Conservation (phyloP, 257 asterid species). For the Eustoma russellianum region DNA sequence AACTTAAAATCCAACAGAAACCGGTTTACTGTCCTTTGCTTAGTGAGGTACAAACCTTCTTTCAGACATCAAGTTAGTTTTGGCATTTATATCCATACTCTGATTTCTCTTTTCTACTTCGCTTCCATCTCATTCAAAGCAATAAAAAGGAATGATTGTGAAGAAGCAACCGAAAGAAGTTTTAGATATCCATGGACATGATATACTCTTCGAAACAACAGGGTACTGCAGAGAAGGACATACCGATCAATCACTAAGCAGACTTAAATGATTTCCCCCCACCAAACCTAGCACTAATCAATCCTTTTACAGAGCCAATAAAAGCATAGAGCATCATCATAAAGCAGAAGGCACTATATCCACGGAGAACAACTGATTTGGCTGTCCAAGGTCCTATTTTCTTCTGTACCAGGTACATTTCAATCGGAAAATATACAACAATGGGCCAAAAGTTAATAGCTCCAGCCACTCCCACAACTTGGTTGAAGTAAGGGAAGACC, state of each 20-base stretch:
- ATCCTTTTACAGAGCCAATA: slow-evolving; percentile 61
- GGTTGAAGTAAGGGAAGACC: slow-evolving; percentile 68
- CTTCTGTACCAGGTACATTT: slow-evolving; percentile 68
- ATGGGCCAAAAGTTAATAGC: slow-evolving; percentile 74
- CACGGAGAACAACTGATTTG: slow-evolving; percentile 34
- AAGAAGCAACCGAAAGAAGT: neutral
- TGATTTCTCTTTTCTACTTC: too few relatives aligned
- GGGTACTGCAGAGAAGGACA: too few relatives aligned
- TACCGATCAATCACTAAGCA: too few relatives aligned
- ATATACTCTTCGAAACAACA: too few relatives aligned
- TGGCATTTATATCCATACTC: too few relatives aligned
- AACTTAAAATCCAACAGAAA: too few relatives aligned
- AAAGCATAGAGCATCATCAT: slow-evolving; percentile 52
- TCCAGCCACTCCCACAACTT: slow-evolving; percentile 69
- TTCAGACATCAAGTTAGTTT: too few relatives aligned
- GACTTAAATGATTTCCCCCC: slow-evolving; percentile 3
- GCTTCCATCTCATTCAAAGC: too few relatives aligned
- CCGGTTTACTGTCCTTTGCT: too few relatives aligned
- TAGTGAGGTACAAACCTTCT: too few relatives aligned
- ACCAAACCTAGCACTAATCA: slow-evolving; percentile 39
- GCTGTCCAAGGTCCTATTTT: slow-evolving; percentile 29
- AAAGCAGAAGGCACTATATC: slow-evolving; percentile 31
- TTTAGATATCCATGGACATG: neutral
- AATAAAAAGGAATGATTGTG: too few relatives aligned
- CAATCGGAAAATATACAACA: slow-evolving; percentile 64